Percentiles rank a stretch among this genome's conserved stretches.
These are phyloP conservation scores for Trichosanthes cucumerina DNA, from an alignment of 306 rosid genomes.

Conservation along the genomic window DNA sequence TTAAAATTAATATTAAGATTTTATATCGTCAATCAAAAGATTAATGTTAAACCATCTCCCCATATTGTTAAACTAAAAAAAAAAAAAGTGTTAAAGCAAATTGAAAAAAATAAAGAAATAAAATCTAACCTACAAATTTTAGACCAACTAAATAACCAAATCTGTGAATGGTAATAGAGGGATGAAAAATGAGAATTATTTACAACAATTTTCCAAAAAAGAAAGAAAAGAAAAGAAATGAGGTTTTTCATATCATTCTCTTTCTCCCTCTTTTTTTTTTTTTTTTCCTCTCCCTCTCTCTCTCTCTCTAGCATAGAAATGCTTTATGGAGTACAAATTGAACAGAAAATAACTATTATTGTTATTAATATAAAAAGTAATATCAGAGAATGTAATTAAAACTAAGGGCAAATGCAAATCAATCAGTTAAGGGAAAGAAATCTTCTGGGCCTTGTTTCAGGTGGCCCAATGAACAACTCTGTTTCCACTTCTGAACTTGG, in stretches of 20 bases:
- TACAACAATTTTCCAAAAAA: neutral
- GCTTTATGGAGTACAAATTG: neutral
- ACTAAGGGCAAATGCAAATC: neutral
- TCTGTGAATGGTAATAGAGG: neutral
- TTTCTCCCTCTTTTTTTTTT: neutral
- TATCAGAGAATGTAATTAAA: neutral
- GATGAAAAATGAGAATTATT: neutral
- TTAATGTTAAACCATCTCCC: no score
- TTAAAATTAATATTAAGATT: no score
- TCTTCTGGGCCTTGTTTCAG: constrained; percentile 35
- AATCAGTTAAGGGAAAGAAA: constrained; percentile 1
- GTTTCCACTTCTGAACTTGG: constrained; percentile 72
- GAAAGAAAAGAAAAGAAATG: neutral
- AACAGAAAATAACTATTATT: neutral
- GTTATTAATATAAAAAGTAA: neutral
- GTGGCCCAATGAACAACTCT: constrained; percentile 69
- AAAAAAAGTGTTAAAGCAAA: no score
- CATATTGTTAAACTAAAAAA: no score
- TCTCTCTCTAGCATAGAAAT: neutral
- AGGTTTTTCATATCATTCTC: neutral
- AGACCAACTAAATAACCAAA: no score
- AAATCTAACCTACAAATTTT: no score
- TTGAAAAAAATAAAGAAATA: neutral
- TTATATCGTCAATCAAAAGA: no score
- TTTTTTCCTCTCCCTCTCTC: neutral